Conservation (phyloP, 116 monocot species). For the Posidonia oceanica region DNA sequence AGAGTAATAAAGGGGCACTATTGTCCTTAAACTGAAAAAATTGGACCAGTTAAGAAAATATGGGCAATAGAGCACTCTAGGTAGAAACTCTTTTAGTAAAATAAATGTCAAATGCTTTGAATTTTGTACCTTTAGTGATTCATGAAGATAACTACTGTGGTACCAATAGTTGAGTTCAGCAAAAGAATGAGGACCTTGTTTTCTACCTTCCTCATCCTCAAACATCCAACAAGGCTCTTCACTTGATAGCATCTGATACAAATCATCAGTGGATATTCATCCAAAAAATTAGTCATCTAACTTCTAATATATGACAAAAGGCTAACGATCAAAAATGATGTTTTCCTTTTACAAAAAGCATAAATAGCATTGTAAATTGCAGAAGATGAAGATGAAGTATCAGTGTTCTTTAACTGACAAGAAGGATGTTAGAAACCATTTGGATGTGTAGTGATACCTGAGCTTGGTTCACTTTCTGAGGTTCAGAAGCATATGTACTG, state of each 20-base stretch:
- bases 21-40: too few relatives aligned
- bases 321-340: background rate
- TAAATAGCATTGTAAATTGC: background rate
- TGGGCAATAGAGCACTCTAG: too few relatives aligned
- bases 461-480: background rate
- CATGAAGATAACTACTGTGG: conserved; percentile 71
- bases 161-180: conserved; percentile 86
- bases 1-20: too few relatives aligned
- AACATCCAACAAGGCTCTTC: conserved; percentile 90
- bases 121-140: conserved; percentile 59
- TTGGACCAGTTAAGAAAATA: too few relatives aligned
- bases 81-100: background rate
- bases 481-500: conserved; percentile 12
- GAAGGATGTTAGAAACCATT: conserved; percentile 11
- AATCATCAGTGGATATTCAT: background rate
- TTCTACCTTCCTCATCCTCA: conserved; percentile 79
- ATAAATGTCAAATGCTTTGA: background rate
- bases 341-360: background rate
- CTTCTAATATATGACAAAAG: too few relatives aligned
- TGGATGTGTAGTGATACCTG: conserved; percentile 9
- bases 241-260: conserved; percentile 28
- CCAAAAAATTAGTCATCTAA: background rate
- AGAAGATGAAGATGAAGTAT: background rate
- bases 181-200: conserved; percentile 86
- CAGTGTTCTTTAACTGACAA: background rate